Conservation (phyloP, 306 rosid genomes). For the Fagus crenata region DNA sequence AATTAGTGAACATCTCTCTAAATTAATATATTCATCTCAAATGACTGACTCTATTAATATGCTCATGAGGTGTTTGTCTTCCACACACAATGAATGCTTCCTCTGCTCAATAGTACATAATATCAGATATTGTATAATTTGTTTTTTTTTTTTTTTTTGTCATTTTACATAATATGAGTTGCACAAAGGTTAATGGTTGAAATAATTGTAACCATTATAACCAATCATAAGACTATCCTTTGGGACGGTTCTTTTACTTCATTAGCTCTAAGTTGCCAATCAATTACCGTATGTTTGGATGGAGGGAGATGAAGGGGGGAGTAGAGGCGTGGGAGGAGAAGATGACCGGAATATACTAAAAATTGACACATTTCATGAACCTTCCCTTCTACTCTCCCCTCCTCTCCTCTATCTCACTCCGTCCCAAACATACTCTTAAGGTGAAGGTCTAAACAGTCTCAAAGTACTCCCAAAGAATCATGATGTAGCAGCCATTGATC, state of each 20-base stretch:
- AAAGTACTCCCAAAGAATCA: background rate
- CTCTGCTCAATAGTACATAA: background rate
- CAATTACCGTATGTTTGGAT: background rate
- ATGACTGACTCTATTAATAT: background rate
- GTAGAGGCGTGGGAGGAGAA: too few relatives aligned
- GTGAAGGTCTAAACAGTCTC: background rate
- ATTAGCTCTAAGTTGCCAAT: background rate
- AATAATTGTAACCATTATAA: background rate
- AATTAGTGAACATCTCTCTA: background rate
- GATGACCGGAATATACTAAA: too few relatives aligned
- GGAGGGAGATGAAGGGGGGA: too few relatives aligned
- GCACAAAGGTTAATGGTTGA: background rate
- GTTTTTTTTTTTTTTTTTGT: background rate
- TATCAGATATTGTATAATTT: background rate
- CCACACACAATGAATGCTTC: background rate
- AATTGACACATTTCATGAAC: too few relatives aligned
- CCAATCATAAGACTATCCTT: background rate
- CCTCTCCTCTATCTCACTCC: too few relatives aligned
- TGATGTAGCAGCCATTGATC: background rate
- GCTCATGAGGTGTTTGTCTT: background rate
- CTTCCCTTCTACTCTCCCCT: too few relatives aligned
- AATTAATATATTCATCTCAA: background rate
- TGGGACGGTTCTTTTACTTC: background rate
- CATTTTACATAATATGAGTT: conserved; percentile 1
- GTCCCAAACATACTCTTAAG: background rate